phyloP scores from a whole-genome alignment of 768 basidiomycete species.

The Lentinula raphanica region DNA sequence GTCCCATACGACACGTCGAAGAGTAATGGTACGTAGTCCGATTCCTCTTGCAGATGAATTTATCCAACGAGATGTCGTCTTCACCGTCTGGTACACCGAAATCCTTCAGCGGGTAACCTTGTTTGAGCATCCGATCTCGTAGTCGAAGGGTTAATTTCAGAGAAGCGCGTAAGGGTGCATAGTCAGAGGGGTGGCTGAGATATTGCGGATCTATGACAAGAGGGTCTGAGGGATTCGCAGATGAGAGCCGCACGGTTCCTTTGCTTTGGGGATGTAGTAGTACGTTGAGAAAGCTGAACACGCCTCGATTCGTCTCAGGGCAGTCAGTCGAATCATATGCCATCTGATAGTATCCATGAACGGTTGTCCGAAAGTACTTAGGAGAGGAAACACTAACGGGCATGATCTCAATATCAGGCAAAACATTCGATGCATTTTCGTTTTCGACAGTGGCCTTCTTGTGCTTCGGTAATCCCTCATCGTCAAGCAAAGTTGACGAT shows the following conservation, averaged over 20 bases:
- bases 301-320: constrained; percentile 1
- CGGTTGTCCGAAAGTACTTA: neutral
- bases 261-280: constrained; percentile 4
- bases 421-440: neutral
- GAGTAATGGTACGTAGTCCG: constrained; percentile 6
- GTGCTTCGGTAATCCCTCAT: neutral
- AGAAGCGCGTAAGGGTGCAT: neutral
- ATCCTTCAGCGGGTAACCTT: constrained; percentile 1
- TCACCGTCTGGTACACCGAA: neutral
- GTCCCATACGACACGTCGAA: constrained; percentile 7
- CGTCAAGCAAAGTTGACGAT: neutral
- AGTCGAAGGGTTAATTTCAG: constrained; percentile 4
- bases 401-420: constrained; percentile 8
- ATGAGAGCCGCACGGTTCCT: constrained; percentile 3
- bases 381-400: constrained; percentile 1
- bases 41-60: constrained; percentile 4
- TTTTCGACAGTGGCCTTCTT: neutral
- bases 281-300: constrained; percentile 7
- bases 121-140: constrained; percentile 1
- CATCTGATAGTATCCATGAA: neutral
- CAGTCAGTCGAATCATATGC: constrained; percentile 4
- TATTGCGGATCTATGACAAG: constrained; percentile 5
- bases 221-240: neutral
- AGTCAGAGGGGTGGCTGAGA: neutral
- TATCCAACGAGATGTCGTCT: constrained; percentile 4